These are phyloP conservation scores for Neurospora hispaniola DNA, from an alignment of 495 filamentous ascomycete genomes.

Conservation along the genomic window DNA sequence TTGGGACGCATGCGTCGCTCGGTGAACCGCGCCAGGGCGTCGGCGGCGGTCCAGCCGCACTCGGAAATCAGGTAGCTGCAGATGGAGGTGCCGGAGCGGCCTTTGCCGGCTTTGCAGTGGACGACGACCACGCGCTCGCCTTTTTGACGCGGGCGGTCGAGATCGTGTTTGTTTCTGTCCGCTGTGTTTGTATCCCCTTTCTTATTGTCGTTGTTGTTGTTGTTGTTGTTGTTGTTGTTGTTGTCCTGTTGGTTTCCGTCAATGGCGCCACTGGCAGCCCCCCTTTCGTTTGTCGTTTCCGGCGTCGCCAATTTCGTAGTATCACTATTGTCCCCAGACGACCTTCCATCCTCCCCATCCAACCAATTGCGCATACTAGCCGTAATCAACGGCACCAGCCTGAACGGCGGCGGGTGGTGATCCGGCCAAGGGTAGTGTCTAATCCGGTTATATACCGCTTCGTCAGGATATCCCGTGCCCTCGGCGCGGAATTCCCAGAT, in stretches of 20 bases:
- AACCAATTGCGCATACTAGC: slow-evolving; percentile 86
- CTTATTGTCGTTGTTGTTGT: slow-evolving; percentile 13
- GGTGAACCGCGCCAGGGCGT: slow-evolving; percentile 77
- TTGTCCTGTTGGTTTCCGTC: slow-evolving; percentile 7
- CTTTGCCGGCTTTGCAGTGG: slow-evolving; percentile 96
- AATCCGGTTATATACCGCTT: slow-evolving; percentile 71
- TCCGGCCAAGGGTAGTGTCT: slow-evolving; percentile 93
- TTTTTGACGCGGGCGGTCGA: slow-evolving; percentile 7
- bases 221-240: slow-evolving; percentile 11
- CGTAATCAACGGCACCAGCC: slow-evolving; percentile 76
- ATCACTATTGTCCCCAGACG: background rate
- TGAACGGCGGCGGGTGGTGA: slow-evolving; percentile 92
- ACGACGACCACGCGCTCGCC: slow-evolving; percentile 69
- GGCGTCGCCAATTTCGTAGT: background rate
- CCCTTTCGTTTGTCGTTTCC: background rate
- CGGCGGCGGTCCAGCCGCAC: slow-evolving; percentile 69
- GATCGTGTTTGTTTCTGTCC: background rate
- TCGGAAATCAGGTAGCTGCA: slow-evolving; percentile 85
- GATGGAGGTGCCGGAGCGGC: slow-evolving; percentile 78
- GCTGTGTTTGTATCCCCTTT: background rate
- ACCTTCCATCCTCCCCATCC: slow-evolving; percentile 16
- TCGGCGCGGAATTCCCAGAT: slow-evolving; percentile 98
- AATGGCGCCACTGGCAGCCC: background rate
- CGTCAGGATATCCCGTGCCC: slow-evolving; percentile 88
- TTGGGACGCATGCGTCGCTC: slow-evolving; percentile 77